A percentile compares a stretch with the other conserved stretches of the same genome.
phyloP scores from a whole-genome alignment of 495 filamentous ascomycete species.

The Ramalina peruviana region DNA sequence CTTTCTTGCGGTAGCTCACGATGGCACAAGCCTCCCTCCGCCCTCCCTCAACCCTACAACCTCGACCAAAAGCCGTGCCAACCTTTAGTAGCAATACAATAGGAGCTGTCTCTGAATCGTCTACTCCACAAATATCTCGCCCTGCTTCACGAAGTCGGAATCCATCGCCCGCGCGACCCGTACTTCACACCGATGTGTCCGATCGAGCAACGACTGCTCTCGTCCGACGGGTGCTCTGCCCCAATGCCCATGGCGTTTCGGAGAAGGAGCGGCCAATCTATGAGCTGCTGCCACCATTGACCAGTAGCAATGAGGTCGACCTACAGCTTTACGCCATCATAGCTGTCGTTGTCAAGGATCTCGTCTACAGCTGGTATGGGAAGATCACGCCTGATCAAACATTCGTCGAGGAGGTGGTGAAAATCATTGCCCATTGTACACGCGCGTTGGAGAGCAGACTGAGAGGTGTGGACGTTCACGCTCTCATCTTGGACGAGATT shows the following conservation, averaged over 20 bases:
- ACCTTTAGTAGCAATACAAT: constrained; percentile 28
- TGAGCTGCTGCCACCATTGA: constrained; percentile 77
- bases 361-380: constrained; percentile 82
- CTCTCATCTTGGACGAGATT: constrained; percentile 76
- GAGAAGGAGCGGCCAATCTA: constrained; percentile 44
- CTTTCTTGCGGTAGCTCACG: neutral
- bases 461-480: constrained; percentile 66
- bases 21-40: constrained; percentile 18
- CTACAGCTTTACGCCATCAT: constrained; percentile 84
- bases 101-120: constrained; percentile 20
- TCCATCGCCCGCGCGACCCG: constrained; percentile 16
- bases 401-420: constrained; percentile 74
- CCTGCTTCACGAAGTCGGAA: constrained; percentile 23
- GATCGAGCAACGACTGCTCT: constrained; percentile 45
- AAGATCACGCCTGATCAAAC: constrained; percentile 81
- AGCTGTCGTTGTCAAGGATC: constrained; percentile 74
- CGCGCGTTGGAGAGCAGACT: constrained; percentile 73
- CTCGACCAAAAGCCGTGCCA: constrained; percentile 33
- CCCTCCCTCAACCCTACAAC: constrained; percentile 35
- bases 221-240: constrained; percentile 54
- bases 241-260: constrained; percentile 29
- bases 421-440: constrained; percentile 81
- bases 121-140: constrained; percentile 21
- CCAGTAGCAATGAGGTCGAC: constrained; percentile 84
- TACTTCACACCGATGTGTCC: constrained; percentile 27